Percentiles rank a stretch among this genome's conserved stretches.
phyloP scores from a whole-genome alignment of 805 yeast species.

The Lipomyces lipofer region DNA sequence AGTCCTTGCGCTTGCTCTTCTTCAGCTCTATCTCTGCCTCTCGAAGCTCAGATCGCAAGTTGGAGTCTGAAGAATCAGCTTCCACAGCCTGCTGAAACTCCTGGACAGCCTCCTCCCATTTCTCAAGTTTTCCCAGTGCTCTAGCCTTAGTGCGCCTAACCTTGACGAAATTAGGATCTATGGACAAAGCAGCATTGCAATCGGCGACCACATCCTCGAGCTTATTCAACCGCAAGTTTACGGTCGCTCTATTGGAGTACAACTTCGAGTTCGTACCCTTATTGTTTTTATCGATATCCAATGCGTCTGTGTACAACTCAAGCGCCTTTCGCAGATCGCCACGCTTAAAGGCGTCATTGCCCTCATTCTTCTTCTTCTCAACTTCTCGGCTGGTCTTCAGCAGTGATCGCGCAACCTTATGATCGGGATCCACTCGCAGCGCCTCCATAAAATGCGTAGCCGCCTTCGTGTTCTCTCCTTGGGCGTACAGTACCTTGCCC shows the following conservation, averaged over 20 bases:
- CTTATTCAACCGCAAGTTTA: slow-evolving; percentile 71
- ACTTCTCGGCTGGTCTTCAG: slow-evolving; percentile 40
- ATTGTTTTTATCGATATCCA: slow-evolving; percentile 58
- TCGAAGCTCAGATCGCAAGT: slow-evolving; percentile 42
- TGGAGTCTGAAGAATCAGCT: slow-evolving; percentile 41
- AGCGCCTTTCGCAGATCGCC: slow-evolving; percentile 66
- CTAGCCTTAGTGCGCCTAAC: slow-evolving; percentile 48
- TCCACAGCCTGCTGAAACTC: slow-evolving; percentile 44
- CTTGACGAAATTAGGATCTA: slow-evolving; percentile 71
- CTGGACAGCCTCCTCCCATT: slow-evolving; percentile 43
- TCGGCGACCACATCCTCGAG: slow-evolving; percentile 78
- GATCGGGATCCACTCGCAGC: slow-evolving; percentile 46
- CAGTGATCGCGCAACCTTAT: slow-evolving; percentile 39
- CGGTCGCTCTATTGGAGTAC: slow-evolving; percentile 87
- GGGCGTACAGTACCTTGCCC: slow-evolving; percentile 41
- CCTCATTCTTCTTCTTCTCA: slow-evolving; percentile 47
- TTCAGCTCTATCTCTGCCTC: slow-evolving; percentile 46
- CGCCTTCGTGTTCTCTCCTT: slow-evolving; percentile 44
- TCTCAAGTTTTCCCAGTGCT: slow-evolving; percentile 42
- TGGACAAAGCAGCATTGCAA: slow-evolving; percentile 64
- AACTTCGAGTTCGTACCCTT: slow-evolving; percentile 51
- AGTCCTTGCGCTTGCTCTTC: slow-evolving; percentile 48
- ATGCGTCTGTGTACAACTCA: slow-evolving; percentile 72
- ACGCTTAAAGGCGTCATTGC: slow-evolving; percentile 69
- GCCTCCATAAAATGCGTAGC: slow-evolving; percentile 44